Evolutionary conservation across 2,329 filamentous ascomycete genomes (phyloP), one percentile per base, ranked within the genome.

Genomic region (Albophoma yamanashiensis): DNA sequence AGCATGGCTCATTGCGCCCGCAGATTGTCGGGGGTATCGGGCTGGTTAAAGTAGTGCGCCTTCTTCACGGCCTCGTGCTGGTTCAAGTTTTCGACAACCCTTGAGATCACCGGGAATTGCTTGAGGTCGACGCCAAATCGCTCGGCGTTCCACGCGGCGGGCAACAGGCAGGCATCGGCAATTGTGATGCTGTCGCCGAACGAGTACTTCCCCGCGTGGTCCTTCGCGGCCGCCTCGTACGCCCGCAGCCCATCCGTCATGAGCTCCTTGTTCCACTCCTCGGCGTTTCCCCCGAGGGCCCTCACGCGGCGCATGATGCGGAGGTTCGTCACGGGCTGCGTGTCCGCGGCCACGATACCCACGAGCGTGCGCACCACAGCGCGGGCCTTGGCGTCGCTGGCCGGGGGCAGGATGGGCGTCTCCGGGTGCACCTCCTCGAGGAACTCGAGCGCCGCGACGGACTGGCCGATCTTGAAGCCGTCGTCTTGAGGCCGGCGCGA

Each of bases 281-380:
- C 74, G 1, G 75, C 72, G 1, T 75, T 76, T 1, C 70, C 73
- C 0, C 76, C 78, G 0, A 83, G 66, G 0, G 70, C 70, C 4
- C 74, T 73, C 2, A 86, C 73, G 0, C 76, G 74, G 55, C 78
- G 76, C 64, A 83, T 74, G 43, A 85, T 78, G 11, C 77, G 74
- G 22, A 82, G 68, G 64, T 86, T 86, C 1, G 84, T 85, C 1
- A 84, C 76, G 7, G 85, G 84, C 69, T 87, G 85, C 5, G 80
- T 75, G 62, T 88, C 85, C 36, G 75, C 74, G 7, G 76, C 76
- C 36, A 87, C 71, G n/a, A 87, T 81, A 58, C 73, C 67, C 4
- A 79, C 76, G 11, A 88, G 71, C 4, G 79, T 77, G 20, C 84
- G 78, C 0, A 83, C 81, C 3, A 71, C 67, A 0, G 83, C 83